A percentile compares a stretch with the other conserved stretches of the same genome.
Conservation (phyloP, 2,329 filamentous ascomycete genomes). For the Hypoxylon rubiginosum region DNA sequence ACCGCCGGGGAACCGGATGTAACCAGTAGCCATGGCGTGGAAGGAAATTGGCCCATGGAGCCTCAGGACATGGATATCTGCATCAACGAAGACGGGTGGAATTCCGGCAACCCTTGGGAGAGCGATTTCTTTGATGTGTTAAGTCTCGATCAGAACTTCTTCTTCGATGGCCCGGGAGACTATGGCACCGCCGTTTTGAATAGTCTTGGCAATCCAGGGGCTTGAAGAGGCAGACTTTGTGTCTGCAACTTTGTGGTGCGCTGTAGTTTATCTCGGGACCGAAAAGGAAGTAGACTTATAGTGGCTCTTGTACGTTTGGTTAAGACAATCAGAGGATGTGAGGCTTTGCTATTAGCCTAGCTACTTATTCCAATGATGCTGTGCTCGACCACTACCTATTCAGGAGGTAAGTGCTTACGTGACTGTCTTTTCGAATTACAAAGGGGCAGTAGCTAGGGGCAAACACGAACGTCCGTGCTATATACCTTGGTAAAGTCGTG, state of each 20-base stretch:
- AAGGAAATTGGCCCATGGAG: slow-evolving; percentile 28
- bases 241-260: neutral
- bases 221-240: neutral
- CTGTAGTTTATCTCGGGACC: neutral
- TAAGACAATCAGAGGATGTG: neutral
- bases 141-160: slow-evolving; percentile 49
- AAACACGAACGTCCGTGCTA: neutral
- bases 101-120: slow-evolving; percentile 40
- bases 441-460: too few relatives aligned
- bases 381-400: neutral
- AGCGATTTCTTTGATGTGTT: slow-evolving; percentile 48
- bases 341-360: too few relatives aligned
- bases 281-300: neutral
- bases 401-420: neutral
- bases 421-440: neutral
- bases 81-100: slow-evolving; percentile 34
- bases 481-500: neutral
- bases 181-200: slow-evolving; percentile 42
- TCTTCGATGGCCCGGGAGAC: slow-evolving; percentile 45
- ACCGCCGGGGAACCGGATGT: slow-evolving; percentile 11
- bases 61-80: slow-evolving; percentile 21
- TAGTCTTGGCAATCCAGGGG: slow-evolving; percentile 25
- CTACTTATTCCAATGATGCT: neutral
- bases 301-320: neutral
- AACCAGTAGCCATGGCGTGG: slow-evolving; percentile 8